Base-by-base conservation (phyloP, 2,329 filamentous ascomycete species). In the Sphaerulina musiva region DNA sequence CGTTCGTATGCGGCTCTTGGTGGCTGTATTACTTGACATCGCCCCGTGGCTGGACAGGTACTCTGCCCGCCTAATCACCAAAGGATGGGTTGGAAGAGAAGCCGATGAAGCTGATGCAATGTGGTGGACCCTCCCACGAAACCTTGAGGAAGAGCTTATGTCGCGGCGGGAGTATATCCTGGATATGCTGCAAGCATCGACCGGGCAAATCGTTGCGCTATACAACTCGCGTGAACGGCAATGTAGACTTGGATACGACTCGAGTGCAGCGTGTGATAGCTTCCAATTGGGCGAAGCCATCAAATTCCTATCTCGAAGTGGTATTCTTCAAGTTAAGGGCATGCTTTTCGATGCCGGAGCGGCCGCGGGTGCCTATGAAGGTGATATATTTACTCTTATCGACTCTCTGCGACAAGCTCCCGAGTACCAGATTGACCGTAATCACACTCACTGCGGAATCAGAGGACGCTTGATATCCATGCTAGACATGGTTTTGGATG, bases 211-310 rank as follows among this genome's bases (percentile, higher is more conserved):
- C 54, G 72, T 90, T 2, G 66, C 69, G 6, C 72, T 86, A 0
- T 90, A 89, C 68, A 80, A 81, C 1, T 86, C 85, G 8, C 80
- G 83, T n/a, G 77, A 76, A 29, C 69, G 75, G 26, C 86, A 89
- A 66, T 90, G 87, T 69, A 82, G 82, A 62, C 77, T 89, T 0
- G 86, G 86, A 49, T 90, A 90, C 69, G 85, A 88, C 64, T 83
- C 82, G 2, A 86, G 82, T 57, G 71, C 79, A 1, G 81, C 85
- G 41, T 90, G 87, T 68, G 87, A 91, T 71, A 84, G 82, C 1
- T 91, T 86, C 64, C 87, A 91, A 69, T 78, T 91, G 1, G 87
- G 86, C 20, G 85, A 90, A 70, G 87, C 87, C 77, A 71, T 89
- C 59, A 83, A 82, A 60, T 90, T 90, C 69, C 79, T 90, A 36